Conservation (phyloP, 305 asterid genomes). For the Petunia hybrid region DNA sequence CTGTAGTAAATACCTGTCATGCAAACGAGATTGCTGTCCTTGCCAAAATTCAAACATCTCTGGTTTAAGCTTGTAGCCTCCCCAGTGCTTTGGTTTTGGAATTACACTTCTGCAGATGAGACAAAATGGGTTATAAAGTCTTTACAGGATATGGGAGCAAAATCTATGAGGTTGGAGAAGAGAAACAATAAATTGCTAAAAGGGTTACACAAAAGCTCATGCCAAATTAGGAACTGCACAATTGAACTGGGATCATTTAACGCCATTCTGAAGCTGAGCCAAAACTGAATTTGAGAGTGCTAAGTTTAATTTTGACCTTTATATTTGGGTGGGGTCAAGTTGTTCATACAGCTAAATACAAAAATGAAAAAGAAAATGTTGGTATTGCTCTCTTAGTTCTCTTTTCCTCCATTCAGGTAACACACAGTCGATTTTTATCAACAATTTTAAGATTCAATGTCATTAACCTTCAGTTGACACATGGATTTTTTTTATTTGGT, state of each 20-base stretch:
- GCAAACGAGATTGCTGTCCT: slow-evolving; percentile 43
- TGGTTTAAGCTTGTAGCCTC: slow-evolving; percentile 40
- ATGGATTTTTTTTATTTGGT: no score
- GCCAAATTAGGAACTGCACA: slow-evolving; percentile 10
- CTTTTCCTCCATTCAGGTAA: neutral
- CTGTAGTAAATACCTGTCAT: slow-evolving; percentile 35
- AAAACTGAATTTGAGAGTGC: slow-evolving; percentile 17
- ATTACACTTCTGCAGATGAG: slow-evolving; percentile 31
- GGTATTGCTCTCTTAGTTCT: slow-evolving; percentile 4
- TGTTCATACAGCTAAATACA: neutral
- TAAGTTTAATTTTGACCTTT: neutral
- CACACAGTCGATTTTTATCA: no score
- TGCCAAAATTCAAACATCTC: slow-evolving; percentile 41
- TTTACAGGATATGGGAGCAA: slow-evolving; percentile 1
- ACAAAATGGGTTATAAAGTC: slow-evolving; percentile 12
- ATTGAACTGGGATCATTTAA: neutral
- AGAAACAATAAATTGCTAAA: neutral
- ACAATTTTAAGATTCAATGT: neutral
- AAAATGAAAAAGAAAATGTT: neutral
- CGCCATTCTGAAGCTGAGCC: neutral
- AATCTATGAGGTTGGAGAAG: neutral
- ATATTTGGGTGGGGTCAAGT: neutral
- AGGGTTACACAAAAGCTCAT: neutral
- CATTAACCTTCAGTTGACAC: neutral
- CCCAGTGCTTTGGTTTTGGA: slow-evolving; percentile 40